phyloP scores from a whole-genome alignment of 768 basidiomycete species.

The Russula dissimulans region DNA sequence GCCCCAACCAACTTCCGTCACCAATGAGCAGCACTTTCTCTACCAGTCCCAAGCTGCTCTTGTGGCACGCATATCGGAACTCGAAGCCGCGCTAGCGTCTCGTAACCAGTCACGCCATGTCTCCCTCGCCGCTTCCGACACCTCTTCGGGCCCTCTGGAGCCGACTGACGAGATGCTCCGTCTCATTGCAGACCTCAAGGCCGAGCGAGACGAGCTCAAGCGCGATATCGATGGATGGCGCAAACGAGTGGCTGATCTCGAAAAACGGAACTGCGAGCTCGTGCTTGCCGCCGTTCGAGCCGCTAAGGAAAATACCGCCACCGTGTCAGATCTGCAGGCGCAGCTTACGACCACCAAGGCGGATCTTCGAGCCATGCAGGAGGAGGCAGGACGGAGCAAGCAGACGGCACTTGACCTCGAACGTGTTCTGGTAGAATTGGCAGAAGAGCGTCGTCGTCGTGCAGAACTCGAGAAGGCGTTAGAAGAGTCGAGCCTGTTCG shows the following conservation, averaged over 20 bases:
- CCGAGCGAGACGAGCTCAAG: slow-evolving; percentile 83
- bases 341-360: slow-evolving; percentile 28
- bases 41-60: slow-evolving; percentile 78
- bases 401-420: slow-evolving; percentile 20
- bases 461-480: slow-evolving; percentile 47
- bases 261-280: slow-evolving; percentile 58
- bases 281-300: slow-evolving; percentile 47
- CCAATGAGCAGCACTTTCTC: slow-evolving; percentile 76
- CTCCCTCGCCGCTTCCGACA: slow-evolving; percentile 45
- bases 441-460: slow-evolving; percentile 34
- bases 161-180: slow-evolving; percentile 73
- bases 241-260: slow-evolving; percentile 62
- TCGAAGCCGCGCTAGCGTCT: slow-evolving; percentile 60
- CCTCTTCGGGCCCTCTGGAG: slow-evolving; percentile 31
- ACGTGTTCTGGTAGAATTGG: slow-evolving; percentile 27
- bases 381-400: slow-evolving; percentile 20
- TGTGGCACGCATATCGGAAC: slow-evolving; percentile 69
- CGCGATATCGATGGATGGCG: slow-evolving; percentile 87
- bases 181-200: slow-evolving; percentile 68
- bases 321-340: slow-evolving; percentile 16
- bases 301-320: slow-evolving; percentile 23
- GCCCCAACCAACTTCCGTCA: slow-evolving; percentile 18
- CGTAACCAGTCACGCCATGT: slow-evolving; percentile 29
- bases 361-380: slow-evolving; percentile 32
- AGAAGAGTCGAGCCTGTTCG: slow-evolving; percentile 33